Conservation (phyloP, 352 stramenopile species). For the Phytopythium montanum region DNA sequence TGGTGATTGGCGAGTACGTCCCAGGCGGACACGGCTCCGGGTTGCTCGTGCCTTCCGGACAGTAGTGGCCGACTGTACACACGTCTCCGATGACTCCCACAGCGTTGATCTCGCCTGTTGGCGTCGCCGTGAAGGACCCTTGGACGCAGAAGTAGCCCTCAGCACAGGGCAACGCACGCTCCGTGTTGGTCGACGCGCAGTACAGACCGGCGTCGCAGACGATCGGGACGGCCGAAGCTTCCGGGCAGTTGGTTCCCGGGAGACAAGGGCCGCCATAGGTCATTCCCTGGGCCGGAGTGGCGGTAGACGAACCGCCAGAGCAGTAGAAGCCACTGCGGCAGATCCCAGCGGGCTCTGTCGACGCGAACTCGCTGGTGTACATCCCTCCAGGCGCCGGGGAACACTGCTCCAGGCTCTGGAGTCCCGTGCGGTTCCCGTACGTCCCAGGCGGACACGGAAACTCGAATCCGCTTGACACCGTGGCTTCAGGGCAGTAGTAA, state of each 20-base stretch:
- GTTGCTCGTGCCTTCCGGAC: constrained; percentile 70
- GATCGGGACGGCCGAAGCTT: constrained; percentile 79
- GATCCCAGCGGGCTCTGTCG: constrained; percentile 36
- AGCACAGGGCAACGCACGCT: constrained; percentile 63
- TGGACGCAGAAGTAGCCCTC: constrained; percentile 88
- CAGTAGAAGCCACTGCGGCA: constrained; percentile 89
- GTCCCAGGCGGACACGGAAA: constrained; percentile 79
- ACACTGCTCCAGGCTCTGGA: constrained; percentile 51
- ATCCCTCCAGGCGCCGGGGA: constrained; percentile 61
- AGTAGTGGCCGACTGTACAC: constrained; percentile 74
- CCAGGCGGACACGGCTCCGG: constrained; percentile 72
- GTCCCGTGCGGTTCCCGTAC: constrained; percentile 51
- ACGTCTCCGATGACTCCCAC: constrained; percentile 73
- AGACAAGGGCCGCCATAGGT: constrained; percentile 69
- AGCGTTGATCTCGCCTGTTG: constrained; percentile 67
- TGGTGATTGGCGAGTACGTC: constrained; percentile 64
- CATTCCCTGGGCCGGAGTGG: constrained; percentile 35
- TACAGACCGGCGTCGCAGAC: constrained; percentile 78
- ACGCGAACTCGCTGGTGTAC: constrained; percentile 49
- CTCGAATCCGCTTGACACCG: constrained; percentile 30
- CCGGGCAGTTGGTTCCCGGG: constrained; percentile 83
- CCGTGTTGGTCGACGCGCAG: constrained; percentile 73
- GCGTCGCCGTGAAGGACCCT: constrained; percentile 71
- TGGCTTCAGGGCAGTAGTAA: constrained; percentile 80
- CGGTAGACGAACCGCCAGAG: constrained; percentile 46